A percentile compares a stretch with the other conserved stretches of the same genome.
Conservation (phyloP, 176 grass and related monocot species). For the Triticum urartu region DNA sequence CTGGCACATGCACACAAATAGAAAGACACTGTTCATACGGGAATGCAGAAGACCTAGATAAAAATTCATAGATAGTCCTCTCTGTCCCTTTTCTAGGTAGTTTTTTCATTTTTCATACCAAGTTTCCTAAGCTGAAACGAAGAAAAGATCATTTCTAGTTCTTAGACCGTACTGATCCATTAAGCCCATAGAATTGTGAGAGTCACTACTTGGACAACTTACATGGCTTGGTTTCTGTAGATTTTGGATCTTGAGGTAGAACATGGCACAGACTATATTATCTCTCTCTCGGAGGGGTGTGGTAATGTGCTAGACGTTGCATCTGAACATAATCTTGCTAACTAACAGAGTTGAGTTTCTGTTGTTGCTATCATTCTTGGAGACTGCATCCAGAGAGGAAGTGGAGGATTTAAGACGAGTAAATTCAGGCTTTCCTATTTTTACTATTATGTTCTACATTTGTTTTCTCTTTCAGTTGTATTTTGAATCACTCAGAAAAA, state of each 20-base stretch:
- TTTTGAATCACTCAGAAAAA: background rate
- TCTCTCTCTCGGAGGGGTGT: constrained; percentile 25
- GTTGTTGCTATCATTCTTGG: background rate
- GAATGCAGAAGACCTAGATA: background rate
- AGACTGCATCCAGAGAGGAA: background rate
- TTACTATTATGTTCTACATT: background rate
- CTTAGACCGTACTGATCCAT: constrained; percentile 20
- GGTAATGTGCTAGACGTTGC: constrained; percentile 24
- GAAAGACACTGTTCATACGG: background rate
- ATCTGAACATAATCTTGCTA: background rate
- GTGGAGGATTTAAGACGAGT: background rate
- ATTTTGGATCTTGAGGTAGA: constrained; percentile 38
- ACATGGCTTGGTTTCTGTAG: constrained; percentile 67
- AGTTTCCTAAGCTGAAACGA: background rate
- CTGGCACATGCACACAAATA: background rate
- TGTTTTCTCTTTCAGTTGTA: background rate
- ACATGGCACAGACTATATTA: background rate
- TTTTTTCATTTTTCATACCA: background rate
- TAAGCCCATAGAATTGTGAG: background rate
- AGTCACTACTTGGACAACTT: constrained; percentile 35
- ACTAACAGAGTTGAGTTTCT: background rate
- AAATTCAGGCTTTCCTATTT: background rate
- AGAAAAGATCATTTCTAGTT: constrained; percentile 39
- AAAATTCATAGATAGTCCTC: background rate
- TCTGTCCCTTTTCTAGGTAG: background rate